Conservation (phyloP, 305 asterid species). For the Plantago rigida region DNA sequence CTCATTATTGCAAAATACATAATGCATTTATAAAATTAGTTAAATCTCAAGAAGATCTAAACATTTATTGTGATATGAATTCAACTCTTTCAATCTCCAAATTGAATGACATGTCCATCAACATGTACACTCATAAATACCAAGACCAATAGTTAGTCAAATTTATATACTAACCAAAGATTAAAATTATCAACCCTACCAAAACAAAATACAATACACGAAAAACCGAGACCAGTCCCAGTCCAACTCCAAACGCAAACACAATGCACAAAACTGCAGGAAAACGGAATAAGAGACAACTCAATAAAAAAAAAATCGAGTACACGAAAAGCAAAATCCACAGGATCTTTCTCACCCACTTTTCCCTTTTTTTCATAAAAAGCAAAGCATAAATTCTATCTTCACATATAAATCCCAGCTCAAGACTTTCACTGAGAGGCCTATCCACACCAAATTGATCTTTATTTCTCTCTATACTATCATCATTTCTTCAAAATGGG, state of each 20-base stretch:
- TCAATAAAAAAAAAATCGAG: neutral
- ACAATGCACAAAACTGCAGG: neutral
- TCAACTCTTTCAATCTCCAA: no score
- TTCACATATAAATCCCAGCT: neutral
- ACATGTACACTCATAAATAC: no score
- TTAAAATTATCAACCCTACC: no score
- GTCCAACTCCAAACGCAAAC: no score
- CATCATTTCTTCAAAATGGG: constrained; percentile 28
- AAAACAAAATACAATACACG: no score
- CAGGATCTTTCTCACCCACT: neutral
- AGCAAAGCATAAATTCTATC: neutral
- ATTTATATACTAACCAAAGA: no score
- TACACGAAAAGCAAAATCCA: neutral
- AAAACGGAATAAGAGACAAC: neutral
- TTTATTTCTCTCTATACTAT: neutral
- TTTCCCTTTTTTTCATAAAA: neutral
- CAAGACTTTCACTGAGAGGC: neutral
- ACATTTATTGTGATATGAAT: no score
- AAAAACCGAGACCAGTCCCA: neutral
- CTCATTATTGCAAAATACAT: no score
- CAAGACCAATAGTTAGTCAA: no score
- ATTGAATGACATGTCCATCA: no score
- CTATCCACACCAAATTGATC: neutral
- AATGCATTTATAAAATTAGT: no score
- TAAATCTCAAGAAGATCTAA: no score